These are phyloP conservation scores for Ganoderma lucidum DNA, from an alignment of 1,284 basidiomycete species.

Conservation along the genomic window DNA sequence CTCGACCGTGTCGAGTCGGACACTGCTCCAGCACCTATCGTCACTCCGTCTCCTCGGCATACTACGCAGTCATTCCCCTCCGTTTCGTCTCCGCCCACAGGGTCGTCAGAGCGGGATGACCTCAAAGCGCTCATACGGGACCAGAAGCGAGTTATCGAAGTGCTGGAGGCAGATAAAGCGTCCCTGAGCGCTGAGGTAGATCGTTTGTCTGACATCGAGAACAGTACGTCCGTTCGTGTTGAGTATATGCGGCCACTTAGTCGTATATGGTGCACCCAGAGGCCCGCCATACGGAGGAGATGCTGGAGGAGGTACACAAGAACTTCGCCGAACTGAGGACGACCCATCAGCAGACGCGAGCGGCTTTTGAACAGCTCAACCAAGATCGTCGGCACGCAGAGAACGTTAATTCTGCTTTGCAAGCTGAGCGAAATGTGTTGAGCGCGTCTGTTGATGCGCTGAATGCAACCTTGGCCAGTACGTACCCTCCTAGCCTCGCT, in stretches of 20 bases:
- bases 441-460: constrained; percentile 6
- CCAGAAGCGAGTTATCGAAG: constrained; percentile 69
- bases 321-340: constrained; percentile 30
- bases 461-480: constrained; percentile 18
- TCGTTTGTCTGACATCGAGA: constrained; percentile 44
- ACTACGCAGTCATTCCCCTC: constrained; percentile 27
- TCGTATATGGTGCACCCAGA: constrained; percentile 26
- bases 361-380: constrained; percentile 22
- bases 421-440: constrained; percentile 24
- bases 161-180: constrained; percentile 76
- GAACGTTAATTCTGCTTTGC: constrained; percentile 13
- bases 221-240: constrained; percentile 48
- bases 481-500: neutral
- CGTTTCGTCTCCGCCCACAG: constrained; percentile 21
- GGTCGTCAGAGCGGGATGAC: constrained; percentile 41
- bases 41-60: constrained; percentile 32
- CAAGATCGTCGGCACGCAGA: constrained; percentile 25
- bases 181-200: constrained; percentile 58
- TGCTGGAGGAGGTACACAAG: constrained; percentile 37
- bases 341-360: constrained; percentile 25
- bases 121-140: constrained; percentile 51
- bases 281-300: constrained; percentile 33
- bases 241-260: neutral
- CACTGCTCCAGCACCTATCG: constrained; percentile 35
- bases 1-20: constrained; percentile 56